Percentiles rank a stretch among this genome's conserved stretches.
These are phyloP conservation scores for Fusarium chuoi DNA, from an alignment of 2,329 filamentous ascomycete genomes.

Conservation along the genomic window DNA sequence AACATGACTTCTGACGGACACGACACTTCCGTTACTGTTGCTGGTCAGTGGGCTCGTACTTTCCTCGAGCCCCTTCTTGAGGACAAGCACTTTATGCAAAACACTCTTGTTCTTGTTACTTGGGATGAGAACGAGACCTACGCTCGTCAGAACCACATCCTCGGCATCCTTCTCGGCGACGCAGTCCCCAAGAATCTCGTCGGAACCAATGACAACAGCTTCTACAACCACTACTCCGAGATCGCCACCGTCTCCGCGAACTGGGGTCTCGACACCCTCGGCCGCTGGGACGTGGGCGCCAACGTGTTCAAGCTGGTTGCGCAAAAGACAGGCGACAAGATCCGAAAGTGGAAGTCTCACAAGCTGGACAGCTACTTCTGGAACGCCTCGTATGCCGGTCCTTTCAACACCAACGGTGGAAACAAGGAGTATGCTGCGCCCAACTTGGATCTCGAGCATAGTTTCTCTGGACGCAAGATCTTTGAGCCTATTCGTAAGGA, in stretches of 20 bases:
- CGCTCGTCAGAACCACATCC: conserved; percentile 72
- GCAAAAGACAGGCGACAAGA: conserved; percentile 66
- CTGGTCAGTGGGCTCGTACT: conserved; percentile 72
- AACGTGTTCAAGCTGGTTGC: conserved; percentile 74
- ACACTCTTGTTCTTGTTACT: conserved; percentile 79
- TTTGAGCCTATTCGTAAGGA: conserved; percentile 51
- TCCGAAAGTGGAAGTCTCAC: conserved; percentile 52
- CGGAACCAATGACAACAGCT: conserved; percentile 75
- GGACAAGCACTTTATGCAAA: conserved; percentile 77
- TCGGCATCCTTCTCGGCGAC: conserved; percentile 78
- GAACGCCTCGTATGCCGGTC: conserved; percentile 65
- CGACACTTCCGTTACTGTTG: conserved; percentile 75
- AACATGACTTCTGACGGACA: conserved; percentile 84
- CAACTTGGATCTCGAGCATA: conserved; percentile 51
- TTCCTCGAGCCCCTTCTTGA: conserved; percentile 78
- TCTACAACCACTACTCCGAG: conserved; percentile 78
- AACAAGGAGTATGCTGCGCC: conserved; percentile 53
- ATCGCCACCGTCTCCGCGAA: conserved; percentile 75
- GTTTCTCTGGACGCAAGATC: conserved; percentile 48
- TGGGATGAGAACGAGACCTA: conserved; percentile 85
- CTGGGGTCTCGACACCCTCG: conserved; percentile 75
- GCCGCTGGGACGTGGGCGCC: conserved; percentile 77
- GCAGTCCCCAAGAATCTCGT: conserved; percentile 72
- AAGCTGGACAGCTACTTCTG: conserved; percentile 57
- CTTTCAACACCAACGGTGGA: conserved; percentile 52